A percentile compares a stretch with the other conserved stretches of the same genome.
phyloP scores from a whole-genome alignment of 495 filamentous ascomycete species.

The Xylaria nigripes region DNA sequence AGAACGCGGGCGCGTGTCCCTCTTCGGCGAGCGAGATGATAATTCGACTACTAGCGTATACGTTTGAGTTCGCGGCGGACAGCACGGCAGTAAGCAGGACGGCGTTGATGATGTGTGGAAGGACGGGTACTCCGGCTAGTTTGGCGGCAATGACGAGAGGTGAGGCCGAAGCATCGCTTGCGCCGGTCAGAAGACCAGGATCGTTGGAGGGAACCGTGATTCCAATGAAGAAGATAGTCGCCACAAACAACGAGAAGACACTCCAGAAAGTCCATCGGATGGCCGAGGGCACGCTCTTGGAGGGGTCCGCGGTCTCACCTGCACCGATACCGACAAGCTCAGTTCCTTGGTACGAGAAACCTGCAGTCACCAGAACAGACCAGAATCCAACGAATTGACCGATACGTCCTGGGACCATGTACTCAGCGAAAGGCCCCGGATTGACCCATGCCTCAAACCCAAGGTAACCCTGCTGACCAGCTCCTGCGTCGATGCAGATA shows the following conservation, averaged over 20 bases:
- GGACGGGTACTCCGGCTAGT: constrained; percentile 53
- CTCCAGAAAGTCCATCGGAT: constrained; percentile 50
- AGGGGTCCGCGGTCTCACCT: constrained; percentile 56
- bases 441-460: constrained; percentile 66
- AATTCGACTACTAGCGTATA: constrained; percentile 57
- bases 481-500: constrained; percentile 60
- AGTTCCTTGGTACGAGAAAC: constrained; percentile 42
- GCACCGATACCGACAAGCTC: constrained; percentile 62
- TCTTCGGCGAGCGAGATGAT: constrained; percentile 55
- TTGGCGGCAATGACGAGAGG: constrained; percentile 63
- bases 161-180: constrained; percentile 49
- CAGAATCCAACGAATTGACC: constrained; percentile 42
- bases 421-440: constrained; percentile 59
- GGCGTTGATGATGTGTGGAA: constrained; percentile 65
- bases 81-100: constrained; percentile 57
- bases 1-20: constrained; percentile 48
- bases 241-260: constrained; percentile 58
- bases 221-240: constrained; percentile 59
- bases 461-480: constrained; percentile 54
- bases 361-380: constrained; percentile 40
- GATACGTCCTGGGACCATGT: constrained; percentile 34
- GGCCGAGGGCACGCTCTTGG: constrained; percentile 45
- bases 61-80: constrained; percentile 48
- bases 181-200: constrained; percentile 38
- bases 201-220: constrained; percentile 54